Evolutionary conservation across 208 protist species (phyloP).

Genomic region (Crithidia brevicula): DNA sequence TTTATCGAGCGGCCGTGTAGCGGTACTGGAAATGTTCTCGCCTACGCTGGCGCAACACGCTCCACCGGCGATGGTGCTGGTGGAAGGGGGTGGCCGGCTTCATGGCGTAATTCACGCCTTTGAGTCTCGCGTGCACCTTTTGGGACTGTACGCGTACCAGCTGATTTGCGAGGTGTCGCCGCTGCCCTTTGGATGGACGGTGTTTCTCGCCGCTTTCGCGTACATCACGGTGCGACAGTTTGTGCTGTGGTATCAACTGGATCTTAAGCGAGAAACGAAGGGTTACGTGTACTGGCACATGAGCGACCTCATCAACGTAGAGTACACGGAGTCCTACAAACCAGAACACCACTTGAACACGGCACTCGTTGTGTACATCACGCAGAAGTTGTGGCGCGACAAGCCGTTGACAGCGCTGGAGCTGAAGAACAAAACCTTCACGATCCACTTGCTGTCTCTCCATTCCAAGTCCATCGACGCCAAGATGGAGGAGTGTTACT

Average conservation of each 20-base stretch:
- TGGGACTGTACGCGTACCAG: background rate
- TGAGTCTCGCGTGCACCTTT: slow-evolving; percentile 13
- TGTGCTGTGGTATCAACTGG: slow-evolving; percentile 1
- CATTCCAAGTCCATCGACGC: background rate
- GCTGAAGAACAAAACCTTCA: slow-evolving; percentile 25
- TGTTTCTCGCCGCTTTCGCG: slow-evolving; percentile 6
- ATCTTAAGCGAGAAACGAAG: background rate
- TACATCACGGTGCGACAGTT: slow-evolving; percentile 17
- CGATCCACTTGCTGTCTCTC: slow-evolving; percentile 28
- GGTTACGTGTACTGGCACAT: slow-evolving; percentile 32
- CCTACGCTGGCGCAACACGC: background rate
- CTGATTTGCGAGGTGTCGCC: slow-evolving; percentile 10
- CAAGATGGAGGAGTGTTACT: background rate
- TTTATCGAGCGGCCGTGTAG: too few species aligned
- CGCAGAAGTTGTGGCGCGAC: slow-evolving; percentile 29
- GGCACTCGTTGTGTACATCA: slow-evolving; percentile 22
- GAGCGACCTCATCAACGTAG: slow-evolving; percentile 7
- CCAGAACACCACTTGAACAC: slow-evolving; percentile 14
- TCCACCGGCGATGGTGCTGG: background rate
- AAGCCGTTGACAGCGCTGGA: slow-evolving; percentile 20
- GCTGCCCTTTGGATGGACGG: slow-evolving; percentile 10
- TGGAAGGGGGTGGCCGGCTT: slow-evolving; percentile 1
- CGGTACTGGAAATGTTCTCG: background rate
- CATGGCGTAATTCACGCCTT: background rate
- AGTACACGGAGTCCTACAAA: background rate